Evolutionary conservation across 1,284 basidiomycete species (phyloP).

Genomic region (Macrocybe sp.): DNA sequence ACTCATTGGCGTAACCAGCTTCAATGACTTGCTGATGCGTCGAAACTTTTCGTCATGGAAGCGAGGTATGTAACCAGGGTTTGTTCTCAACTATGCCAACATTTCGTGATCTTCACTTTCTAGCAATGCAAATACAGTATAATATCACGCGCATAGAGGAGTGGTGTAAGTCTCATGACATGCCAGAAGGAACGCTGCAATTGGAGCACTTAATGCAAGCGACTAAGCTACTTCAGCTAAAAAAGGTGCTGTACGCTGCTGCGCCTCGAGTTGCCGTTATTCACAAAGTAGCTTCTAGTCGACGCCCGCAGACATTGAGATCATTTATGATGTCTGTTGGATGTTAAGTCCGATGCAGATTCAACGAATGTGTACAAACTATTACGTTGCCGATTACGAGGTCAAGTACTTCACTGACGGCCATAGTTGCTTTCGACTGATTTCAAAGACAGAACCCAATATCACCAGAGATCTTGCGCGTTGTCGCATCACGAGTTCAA

Average conservation of each 20-base stretch:
- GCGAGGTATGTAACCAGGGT: slow-evolving; percentile 59
- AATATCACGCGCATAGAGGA: slow-evolving; percentile 98
- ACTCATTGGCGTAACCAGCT: slow-evolving; percentile 94
- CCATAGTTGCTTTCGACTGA: not conserved
- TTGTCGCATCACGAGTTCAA: slow-evolving; percentile 92
- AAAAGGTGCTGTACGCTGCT: slow-evolving; percentile 67
- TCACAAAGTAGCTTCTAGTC: slow-evolving; percentile 45
- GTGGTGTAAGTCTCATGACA: slow-evolving; percentile 97
- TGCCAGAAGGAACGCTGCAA: slow-evolving; percentile 98
- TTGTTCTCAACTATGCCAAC: not conserved
- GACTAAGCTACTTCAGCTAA: slow-evolving; percentile 96
- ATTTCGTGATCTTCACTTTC: not conserved
- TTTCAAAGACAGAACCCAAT: slow-evolving; percentile 73
- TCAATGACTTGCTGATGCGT: slow-evolving; percentile 98
- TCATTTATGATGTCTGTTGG: slow-evolving; percentile 99
- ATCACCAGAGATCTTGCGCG: slow-evolving; percentile 91
- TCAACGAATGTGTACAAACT: slow-evolving; percentile 97
- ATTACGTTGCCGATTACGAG: slow-evolving; percentile 98
- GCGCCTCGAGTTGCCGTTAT: not conserved
- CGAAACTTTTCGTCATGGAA: slow-evolving; percentile 99
- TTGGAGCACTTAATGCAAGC: slow-evolving; percentile 99
- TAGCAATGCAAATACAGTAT: slow-evolving; percentile 99
- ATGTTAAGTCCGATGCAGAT: slow-evolving; percentile 99
- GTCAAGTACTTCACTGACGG: slow-evolving; percentile 33
- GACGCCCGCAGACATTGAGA: slow-evolving; percentile 91